These are phyloP conservation scores for Ogataea neopini DNA, from an alignment of 805 yeast species.

Conservation along the genomic window DNA sequence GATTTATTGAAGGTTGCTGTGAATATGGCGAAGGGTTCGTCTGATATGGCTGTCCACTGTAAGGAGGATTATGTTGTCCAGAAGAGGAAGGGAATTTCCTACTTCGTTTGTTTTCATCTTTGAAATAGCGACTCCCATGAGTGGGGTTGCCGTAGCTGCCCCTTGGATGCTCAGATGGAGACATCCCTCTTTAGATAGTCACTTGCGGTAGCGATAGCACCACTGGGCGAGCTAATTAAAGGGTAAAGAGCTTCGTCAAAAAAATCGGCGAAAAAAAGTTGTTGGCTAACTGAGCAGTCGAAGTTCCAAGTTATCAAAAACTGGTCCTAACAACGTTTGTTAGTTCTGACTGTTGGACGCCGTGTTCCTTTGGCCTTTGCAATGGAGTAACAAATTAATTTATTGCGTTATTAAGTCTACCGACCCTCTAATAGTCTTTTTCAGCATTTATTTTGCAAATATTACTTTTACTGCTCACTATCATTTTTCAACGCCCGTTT, in stretches of 20 bases:
- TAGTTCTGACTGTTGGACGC: background rate
- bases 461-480: conserved; percentile 2
- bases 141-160: conserved; percentile 15
- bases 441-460: conserved; percentile 2
- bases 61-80: conserved; percentile 15
- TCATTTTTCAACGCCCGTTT: background rate
- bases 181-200: conserved; percentile 12
- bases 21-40: conserved; percentile 20
- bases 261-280: background rate
- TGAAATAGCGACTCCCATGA: conserved; percentile 23
- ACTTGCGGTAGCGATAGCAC: background rate
- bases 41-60: conserved; percentile 14
- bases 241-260: background rate
- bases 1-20: conserved; percentile 28
- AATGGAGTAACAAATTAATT: background rate
- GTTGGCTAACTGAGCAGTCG: background rate
- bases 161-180: conserved; percentile 25
- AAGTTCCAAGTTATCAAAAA: conserved; percentile 1
- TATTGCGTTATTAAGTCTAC: background rate
- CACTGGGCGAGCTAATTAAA: background rate
- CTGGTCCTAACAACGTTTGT: background rate
- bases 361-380: background rate
- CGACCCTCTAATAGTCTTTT: background rate
- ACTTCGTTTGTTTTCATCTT: conserved; percentile 29
- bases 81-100: conserved; percentile 24